Evolutionary conservation across 2,329 filamentous ascomycete genomes (phyloP), one percentile per base, ranked within the genome.

Genomic region (Aschersonia sp.): DNA sequence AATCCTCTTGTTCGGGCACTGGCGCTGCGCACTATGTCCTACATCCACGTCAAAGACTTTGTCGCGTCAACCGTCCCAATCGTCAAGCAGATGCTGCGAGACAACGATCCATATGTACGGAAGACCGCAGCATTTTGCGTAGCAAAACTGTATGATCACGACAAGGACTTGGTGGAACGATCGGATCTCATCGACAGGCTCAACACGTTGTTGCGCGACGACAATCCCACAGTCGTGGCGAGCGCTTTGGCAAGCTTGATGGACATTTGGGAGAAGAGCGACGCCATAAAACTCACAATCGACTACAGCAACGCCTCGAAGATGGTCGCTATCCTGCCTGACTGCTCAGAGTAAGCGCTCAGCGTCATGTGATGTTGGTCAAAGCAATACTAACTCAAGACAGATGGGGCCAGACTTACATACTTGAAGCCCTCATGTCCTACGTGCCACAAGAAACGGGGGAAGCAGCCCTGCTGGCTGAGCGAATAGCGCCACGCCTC

Each of bases 401-500:
- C 54, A 94, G 87, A 74, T 98, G 92, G 92, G 90, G 92, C 41
- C 92, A 98, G 70, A 95, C 90, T 29, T 98, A 98, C 63, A 97
- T 98, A 48, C 76, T 98, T 7, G 92, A 98, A 67, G 89, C 92
- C 22, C 74, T 98, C 57, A 97, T 97, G 85, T 92, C 90, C 29
- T 98, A 97, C 61, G 85, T 97, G 11, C 92, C 92, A 5, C 87
- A 94, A 64, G 89, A 97, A 58, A 83, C 83, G 0, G 77, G 81
- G 39, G 92, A 98, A 66, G 90, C 92, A 5, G 75, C 87, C 6
- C 73, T 98, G 12, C 74, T 98, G 41, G 92, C 92, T 9, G 92
- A 98, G 65, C 81, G 92, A 51, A 94, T 98, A 60, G 79, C 90
- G 1, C 92, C 92, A n/a, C 86, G 92, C 12, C 74, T 98, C 32